Conservation (phyloP, 164 flowering plant genomes). For the Magnolia changhungtana region DNA sequence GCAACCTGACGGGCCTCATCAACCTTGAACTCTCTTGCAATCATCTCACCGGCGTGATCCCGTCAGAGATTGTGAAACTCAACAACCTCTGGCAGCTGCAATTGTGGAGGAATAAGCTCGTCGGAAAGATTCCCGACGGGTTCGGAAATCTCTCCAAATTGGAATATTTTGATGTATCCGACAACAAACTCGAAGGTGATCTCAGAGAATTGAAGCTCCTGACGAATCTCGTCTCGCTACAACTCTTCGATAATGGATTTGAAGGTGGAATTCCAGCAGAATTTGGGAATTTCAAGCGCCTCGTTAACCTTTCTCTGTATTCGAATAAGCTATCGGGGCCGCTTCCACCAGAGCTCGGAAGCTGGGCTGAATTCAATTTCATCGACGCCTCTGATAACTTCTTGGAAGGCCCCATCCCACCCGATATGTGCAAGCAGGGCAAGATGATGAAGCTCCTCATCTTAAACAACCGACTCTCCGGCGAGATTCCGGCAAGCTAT, state of each 20-base stretch:
- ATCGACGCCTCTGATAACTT: conserved; percentile 76
- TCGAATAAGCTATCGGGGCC: conserved; percentile 58
- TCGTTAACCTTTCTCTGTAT: conserved; percentile 72
- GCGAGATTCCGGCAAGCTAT: conserved; percentile 66
- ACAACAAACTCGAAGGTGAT: conserved; percentile 44
- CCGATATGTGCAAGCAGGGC: conserved; percentile 83
- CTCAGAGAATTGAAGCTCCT: conserved; percentile 27
- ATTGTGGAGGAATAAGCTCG: conserved; percentile 48
- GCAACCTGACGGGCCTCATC: conserved; percentile 47
- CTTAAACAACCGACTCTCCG: conserved; percentile 36
- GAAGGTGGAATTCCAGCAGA: conserved; percentile 57
- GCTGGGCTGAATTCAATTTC: conserved; percentile 71
- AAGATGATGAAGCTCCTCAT: conserved; percentile 37
- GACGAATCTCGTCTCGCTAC: conserved; percentile 37
- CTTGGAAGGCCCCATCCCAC: conserved; percentile 79
- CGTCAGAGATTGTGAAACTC: conserved; percentile 50
- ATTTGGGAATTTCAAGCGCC: conserved; percentile 49
- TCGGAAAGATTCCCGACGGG: conserved; percentile 60
- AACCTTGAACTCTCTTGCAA: conserved; percentile 58
- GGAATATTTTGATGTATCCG: conserved; percentile 47
- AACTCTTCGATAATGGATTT: conserved; percentile 44
- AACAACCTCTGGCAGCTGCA: conserved; percentile 72
- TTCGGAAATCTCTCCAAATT: conserved; percentile 54
- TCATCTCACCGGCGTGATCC: conserved; percentile 54
- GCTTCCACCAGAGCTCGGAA: conserved; percentile 68